A percentile compares a stretch with the other conserved stretches of the same genome.
These are phyloP conservation scores for Candida schatavii DNA, from an alignment of 805 yeast species.

Conservation along the genomic window DNA sequence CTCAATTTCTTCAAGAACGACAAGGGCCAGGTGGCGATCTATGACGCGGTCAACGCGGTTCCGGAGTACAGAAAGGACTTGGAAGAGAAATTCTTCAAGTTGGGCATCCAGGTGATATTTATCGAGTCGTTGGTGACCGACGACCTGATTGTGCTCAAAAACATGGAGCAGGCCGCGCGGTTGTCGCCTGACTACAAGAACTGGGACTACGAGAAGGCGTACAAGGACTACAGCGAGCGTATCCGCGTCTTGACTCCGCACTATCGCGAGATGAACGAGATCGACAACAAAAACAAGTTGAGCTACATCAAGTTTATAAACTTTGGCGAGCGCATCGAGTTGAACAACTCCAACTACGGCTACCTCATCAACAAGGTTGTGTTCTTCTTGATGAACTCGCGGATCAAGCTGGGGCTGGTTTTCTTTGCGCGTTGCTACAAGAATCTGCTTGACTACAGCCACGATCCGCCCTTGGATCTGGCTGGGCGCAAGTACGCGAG, in stretches of 20 bases:
- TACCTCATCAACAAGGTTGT: slow-evolving; percentile 89
- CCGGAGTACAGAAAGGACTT: slow-evolving; percentile 63
- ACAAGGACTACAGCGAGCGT: slow-evolving; percentile 71
- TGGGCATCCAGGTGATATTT: slow-evolving; percentile 74
- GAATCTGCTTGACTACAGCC: slow-evolving; percentile 56
- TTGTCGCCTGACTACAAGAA: slow-evolving; percentile 83
- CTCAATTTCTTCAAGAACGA: slow-evolving; percentile 65
- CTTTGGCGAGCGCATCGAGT: slow-evolving; percentile 80
- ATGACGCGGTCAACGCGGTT: slow-evolving; percentile 90
- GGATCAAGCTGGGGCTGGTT: slow-evolving; percentile 85
- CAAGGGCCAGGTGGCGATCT: slow-evolving; percentile 92
- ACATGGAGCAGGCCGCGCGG: slow-evolving; percentile 76
- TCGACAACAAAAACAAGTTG: slow-evolving; percentile 39
- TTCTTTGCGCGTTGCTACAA: slow-evolving; percentile 82
- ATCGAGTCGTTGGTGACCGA: slow-evolving; percentile 87
- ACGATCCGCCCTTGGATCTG: slow-evolving; percentile 80
- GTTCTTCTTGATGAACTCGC: slow-evolving; percentile 85
- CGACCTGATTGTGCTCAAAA: slow-evolving; percentile 60
- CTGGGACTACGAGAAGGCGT: slow-evolving; percentile 73
- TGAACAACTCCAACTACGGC: slow-evolving; percentile 81
- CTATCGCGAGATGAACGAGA: slow-evolving; percentile 69
- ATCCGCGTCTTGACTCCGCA: slow-evolving; percentile 64
- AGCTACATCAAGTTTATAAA: slow-evolving; percentile 84
- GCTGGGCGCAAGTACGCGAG: slow-evolving; percentile 69
- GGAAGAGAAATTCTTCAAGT: slow-evolving; percentile 48